These are phyloP conservation scores for Boletus reticuloceps DNA, from an alignment of 768 basidiomycete genomes.

Conservation along the genomic window DNA sequence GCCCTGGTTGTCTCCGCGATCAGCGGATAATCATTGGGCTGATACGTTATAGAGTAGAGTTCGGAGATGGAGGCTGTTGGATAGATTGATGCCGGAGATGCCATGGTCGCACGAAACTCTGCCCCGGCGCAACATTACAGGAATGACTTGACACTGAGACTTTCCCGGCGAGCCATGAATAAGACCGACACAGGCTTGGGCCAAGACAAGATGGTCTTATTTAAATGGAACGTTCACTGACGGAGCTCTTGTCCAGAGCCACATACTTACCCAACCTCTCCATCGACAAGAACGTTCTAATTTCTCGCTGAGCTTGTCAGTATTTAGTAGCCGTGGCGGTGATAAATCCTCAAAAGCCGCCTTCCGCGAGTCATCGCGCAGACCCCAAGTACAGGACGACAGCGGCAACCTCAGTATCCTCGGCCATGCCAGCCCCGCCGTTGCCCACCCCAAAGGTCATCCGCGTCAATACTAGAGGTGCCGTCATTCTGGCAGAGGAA, in stretches of 20 bases:
- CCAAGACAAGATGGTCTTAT: slow-evolving; percentile 1
- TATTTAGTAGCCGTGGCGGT: slow-evolving; percentile 8
- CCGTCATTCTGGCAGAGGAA: slow-evolving; percentile 89
- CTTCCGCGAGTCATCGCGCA: slow-evolving; percentile 4
- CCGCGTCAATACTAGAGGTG: slow-evolving; percentile 93
- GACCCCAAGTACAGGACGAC: slow-evolving; percentile 15
- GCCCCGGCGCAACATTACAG: neutral
- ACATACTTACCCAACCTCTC: no score
- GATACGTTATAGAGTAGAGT: slow-evolving; percentile 6
- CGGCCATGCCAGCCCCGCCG: slow-evolving; percentile 50
- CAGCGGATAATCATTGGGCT: slow-evolving; percentile 43
- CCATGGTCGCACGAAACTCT: slow-evolving; percentile 11
- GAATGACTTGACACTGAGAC: slow-evolving; percentile 3
- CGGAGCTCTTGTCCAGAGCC: no score
- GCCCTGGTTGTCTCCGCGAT: slow-evolving; percentile 90
- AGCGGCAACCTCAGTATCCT: slow-evolving; percentile 10
- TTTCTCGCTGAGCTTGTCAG: no score
- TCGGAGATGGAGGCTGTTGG: slow-evolving; percentile 7
- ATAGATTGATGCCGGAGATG: slow-evolving; percentile 2
- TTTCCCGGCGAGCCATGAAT: neutral
- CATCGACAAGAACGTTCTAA: slow-evolving; percentile 6
- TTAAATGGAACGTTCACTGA: no score
- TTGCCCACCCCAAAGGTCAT: slow-evolving; percentile 84
- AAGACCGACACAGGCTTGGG: slow-evolving; percentile 1
- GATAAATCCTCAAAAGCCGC: slow-evolving; percentile 10